Evolutionary conservation across 1,284 basidiomycete species (phyloP).

Genomic region (Grifola frondosa): DNA sequence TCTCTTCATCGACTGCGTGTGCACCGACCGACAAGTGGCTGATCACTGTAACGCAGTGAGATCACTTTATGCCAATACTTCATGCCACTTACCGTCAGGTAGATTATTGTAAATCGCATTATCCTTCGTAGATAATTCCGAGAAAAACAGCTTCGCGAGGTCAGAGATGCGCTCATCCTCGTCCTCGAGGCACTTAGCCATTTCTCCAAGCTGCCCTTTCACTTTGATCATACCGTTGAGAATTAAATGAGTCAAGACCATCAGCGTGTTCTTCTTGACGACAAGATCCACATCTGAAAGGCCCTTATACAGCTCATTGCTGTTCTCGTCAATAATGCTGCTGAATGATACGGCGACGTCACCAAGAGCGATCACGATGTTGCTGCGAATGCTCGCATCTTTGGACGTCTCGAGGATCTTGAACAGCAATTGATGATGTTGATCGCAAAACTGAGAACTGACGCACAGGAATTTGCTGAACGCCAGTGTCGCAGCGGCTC

Average conservation of each 20-base stretch:
- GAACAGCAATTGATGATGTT: slow-evolving; percentile 86
- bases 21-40: slow-evolving; percentile 90
- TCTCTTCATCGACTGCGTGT: slow-evolving; percentile 92
- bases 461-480: slow-evolving; percentile 98
- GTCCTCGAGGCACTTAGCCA: slow-evolving; percentile 99
- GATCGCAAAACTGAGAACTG: slow-evolving; percentile 91
- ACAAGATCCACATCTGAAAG: slow-evolving; percentile 83
- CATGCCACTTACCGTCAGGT: slow-evolving; percentile 67
- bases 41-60: slow-evolving; percentile 62
- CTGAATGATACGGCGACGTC: slow-evolving; percentile 98
- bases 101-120: slow-evolving; percentile 99
- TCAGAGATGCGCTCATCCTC: slow-evolving; percentile 88
- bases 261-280: slow-evolving; percentile 99
- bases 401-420: slow-evolving; percentile 90
- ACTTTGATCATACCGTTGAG: slow-evolving; percentile 99
- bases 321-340: slow-evolving; percentile 96
- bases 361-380: slow-evolving; percentile 96
- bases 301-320: slow-evolving; percentile 92
- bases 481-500: slow-evolving; percentile 85
- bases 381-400: slow-evolving; percentile 88
- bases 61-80: background rate
- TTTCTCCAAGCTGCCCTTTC: slow-evolving; percentile 97
- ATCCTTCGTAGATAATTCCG: slow-evolving; percentile 95
- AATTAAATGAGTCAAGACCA: slow-evolving; percentile 98
- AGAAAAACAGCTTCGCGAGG: slow-evolving; percentile 96